phyloP scores from a whole-genome alignment of 768 basidiomycete species.

The Tulasnella sp. region DNA sequence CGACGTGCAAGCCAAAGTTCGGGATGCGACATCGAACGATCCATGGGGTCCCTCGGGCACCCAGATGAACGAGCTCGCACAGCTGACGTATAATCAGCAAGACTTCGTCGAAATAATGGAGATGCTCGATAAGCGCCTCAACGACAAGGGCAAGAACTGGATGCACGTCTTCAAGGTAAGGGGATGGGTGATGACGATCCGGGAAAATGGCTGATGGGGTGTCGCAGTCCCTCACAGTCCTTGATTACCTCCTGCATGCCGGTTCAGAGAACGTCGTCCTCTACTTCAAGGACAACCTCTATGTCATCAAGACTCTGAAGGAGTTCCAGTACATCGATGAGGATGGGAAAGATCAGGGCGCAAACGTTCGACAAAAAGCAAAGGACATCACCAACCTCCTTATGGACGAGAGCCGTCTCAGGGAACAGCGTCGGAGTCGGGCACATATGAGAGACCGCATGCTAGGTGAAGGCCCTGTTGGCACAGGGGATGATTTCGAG shows the following conservation, averaged over 20 bases:
- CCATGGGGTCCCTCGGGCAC: conserved; percentile 97
- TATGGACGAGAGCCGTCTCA: conserved; percentile 76
- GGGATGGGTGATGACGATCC: not conserved
- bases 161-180: conserved; percentile 95
- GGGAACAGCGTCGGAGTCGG: conserved; percentile 76
- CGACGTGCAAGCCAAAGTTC: conserved; percentile 90
- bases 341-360: conserved; percentile 92
- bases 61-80: conserved; percentile 99
- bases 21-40: conserved; percentile 96
- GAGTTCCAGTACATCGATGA: conserved; percentile 98
- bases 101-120: conserved; percentile 99
- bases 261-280: conserved; percentile 98
- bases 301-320: conserved; percentile 97
- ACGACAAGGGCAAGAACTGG: conserved; percentile 99
- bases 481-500: conserved; percentile 41
- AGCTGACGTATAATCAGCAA: conserved; percentile 94
- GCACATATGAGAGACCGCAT: conserved; percentile 95
- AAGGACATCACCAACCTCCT: conserved; percentile 97
- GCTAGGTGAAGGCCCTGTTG: conserved; percentile 54
- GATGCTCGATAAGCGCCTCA: conserved; percentile 97
- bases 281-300: conserved; percentile 96
- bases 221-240: conserved; percentile 75
- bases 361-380: conserved; percentile 95
- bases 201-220: not conserved
- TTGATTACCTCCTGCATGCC: conserved; percentile 93